Percentiles rank a stretch among this genome's conserved stretches.
These are phyloP conservation scores for Coemansia aciculifera DNA, from an alignment of 192 early-diverging fungal species.

Conservation along the genomic window DNA sequence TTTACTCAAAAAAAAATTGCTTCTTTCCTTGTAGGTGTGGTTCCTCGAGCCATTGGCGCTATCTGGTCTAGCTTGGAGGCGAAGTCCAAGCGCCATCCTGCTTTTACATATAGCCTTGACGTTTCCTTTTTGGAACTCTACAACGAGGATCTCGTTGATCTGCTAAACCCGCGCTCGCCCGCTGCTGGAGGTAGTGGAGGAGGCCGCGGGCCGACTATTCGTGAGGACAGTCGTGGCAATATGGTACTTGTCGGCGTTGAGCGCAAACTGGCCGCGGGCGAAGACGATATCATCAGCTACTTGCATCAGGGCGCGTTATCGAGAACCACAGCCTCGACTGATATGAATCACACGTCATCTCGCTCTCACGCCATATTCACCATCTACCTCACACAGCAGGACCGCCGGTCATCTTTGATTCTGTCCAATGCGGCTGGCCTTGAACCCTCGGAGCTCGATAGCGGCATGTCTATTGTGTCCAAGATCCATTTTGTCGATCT, in stretches of 20 bases:
- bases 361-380: conserved; percentile 98
- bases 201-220: conserved; percentile 62
- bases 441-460: conserved; percentile 16
- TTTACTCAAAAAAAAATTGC: neutral
- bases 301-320: conserved; percentile 73
- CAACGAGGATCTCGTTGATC: conserved; percentile 94
- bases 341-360: conserved; percentile 95
- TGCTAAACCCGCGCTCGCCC: conserved; percentile 58
- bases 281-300: conserved; percentile 68
- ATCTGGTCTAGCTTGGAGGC: conserved; percentile 37
- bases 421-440: neutral
- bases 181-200: conserved; percentile 33
- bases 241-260: conserved; percentile 85
- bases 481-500: conserved; percentile 99
- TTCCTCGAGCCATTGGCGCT: conserved; percentile 44
- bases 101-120: conserved; percentile 41
- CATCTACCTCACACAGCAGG: conserved; percentile 79
- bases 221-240: conserved; percentile 85
- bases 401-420: conserved; percentile 49
- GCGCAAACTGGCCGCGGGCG: conserved; percentile 66
- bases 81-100: conserved; percentile 10
- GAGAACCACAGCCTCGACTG: conserved; percentile 88
- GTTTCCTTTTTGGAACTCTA: conserved; percentile 96
- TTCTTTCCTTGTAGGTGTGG: conserved; percentile 25
- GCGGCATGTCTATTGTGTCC: conserved; percentile 57